These are phyloP conservation scores for Candida qinlingensis DNA, from an alignment of 805 yeast genomes.

Conservation along the genomic window DNA sequence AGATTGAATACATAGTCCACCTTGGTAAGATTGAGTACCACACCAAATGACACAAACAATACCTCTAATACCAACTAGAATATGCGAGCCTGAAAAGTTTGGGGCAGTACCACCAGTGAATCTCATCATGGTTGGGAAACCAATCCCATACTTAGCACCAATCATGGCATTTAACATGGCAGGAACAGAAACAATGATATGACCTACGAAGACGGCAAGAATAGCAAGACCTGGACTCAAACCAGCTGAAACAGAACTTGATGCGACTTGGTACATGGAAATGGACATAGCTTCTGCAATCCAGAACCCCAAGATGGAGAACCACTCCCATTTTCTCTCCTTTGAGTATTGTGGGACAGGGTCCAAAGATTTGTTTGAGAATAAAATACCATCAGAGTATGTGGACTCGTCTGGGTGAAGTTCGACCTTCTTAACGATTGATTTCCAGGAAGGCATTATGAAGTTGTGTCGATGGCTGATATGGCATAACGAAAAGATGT, in stretches of 20 bases:
- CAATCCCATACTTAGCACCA: conserved; percentile 32
- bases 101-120: conserved; percentile 32
- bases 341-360: conserved; percentile 59
- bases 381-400: conserved; percentile 27
- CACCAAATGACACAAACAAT: conserved; percentile 49
- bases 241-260: conserved; percentile 62
- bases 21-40: conserved; percentile 67
- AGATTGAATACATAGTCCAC: conserved; percentile 66
- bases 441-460: not conserved
- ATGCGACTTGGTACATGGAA: conserved; percentile 76
- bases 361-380: conserved; percentile 58
- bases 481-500: too few species aligned
- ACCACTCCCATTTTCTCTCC: conserved; percentile 66
- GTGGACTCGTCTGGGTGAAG: conserved; percentile 17
- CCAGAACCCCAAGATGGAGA: conserved; percentile 45
- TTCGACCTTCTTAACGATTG: conserved; percentile 9
- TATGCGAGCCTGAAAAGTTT: conserved; percentile 28
- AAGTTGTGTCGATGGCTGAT: not conserved
- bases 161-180: conserved; percentile 19
- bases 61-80: conserved; percentile 28
- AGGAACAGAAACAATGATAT: conserved; percentile 23
- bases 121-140: conserved; percentile 31
- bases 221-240: conserved; percentile 50
- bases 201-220: conserved; percentile 23
- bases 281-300: conserved; percentile 74